Percentiles rank a stretch among this genome's conserved stretches.
Evolutionary conservation across 164 flowering plant species (phyloP).

Genomic region (Annona squamosa): DNA sequence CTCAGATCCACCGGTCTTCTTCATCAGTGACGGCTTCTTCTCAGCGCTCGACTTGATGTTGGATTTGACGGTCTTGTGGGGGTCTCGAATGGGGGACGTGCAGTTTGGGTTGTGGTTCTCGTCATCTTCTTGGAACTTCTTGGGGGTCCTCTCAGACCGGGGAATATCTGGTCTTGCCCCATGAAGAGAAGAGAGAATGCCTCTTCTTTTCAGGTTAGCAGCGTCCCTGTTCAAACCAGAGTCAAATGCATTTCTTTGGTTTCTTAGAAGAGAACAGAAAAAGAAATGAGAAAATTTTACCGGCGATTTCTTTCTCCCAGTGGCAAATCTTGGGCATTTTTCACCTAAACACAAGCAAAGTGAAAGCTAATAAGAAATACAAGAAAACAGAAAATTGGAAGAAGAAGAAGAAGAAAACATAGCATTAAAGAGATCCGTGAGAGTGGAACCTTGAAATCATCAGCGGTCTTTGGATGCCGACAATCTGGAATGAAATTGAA

Average conservation of each 20-base stretch:
- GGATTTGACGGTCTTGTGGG: conserved; percentile 30
- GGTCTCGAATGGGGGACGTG: conserved; percentile 17
- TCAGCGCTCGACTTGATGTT: conserved; percentile 51
- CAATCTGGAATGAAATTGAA: conserved; percentile 45
- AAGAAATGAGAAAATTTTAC: conserved; percentile 19
- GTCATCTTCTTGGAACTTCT: conserved; percentile 27
- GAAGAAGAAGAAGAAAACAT: neutral
- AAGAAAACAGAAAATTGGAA: neutral
- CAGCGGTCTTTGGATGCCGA: conserved; percentile 68
- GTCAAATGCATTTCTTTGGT: neutral
- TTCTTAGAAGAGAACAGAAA: neutral
- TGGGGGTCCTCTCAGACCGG: conserved; percentile 1
- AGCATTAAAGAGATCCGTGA: neutral
- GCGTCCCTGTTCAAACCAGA: conserved; percentile 32
- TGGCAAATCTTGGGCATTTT: conserved; percentile 29
- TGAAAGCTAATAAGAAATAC: no score
- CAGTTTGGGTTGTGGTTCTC: conserved; percentile 76
- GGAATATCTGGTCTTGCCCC: conserved; percentile 5
- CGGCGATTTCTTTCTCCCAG: conserved; percentile 40
- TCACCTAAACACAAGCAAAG: conserved; percentile 8
- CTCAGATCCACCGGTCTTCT: neutral
- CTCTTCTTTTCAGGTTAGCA: conserved; percentile 50
- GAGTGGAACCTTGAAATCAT: conserved; percentile 64
- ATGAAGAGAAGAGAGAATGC: conserved; percentile 15
- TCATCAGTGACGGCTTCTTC: conserved; percentile 21